Conservation (phyloP, 139 green algal genomes). For the Chlamydomonas sp. region DNA sequence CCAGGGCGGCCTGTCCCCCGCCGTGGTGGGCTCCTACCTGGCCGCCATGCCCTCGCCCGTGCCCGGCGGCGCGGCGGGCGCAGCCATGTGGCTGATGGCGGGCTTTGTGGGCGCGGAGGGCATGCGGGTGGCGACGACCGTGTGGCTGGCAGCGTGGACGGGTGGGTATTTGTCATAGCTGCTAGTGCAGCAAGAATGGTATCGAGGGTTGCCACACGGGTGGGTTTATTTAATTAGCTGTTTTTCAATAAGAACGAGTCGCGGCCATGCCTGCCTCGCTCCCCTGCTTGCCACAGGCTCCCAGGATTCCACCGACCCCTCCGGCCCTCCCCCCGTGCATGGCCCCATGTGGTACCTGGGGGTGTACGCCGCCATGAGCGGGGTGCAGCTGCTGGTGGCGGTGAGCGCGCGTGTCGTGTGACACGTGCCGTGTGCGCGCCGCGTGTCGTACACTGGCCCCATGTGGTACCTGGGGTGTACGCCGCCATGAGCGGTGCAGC, state of each 20-base stretch:
- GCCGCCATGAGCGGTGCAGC: slow-evolving; percentile 57
- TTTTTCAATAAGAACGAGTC: too few relatives aligned
- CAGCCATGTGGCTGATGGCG: slow-evolving; percentile 50
- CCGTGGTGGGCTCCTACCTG: slow-evolving; percentile 60
- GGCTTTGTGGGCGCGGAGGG: slow-evolving; percentile 61
- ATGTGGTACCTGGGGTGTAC: slow-evolving; percentile 69
- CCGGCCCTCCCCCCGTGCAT: not conserved
- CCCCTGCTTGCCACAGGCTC: too few relatives aligned
- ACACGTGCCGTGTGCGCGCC: too few relatives aligned
- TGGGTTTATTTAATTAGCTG: too few relatives aligned
- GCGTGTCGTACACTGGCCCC: too few relatives aligned
- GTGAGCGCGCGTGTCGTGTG: slow-evolving; percentile 18
- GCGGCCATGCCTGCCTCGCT: too few relatives aligned
- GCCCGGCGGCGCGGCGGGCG: not conserved
- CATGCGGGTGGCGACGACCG: slow-evolving; percentile 55
- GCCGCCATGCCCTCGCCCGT: not conserved
- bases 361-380: slow-evolving; percentile 68
- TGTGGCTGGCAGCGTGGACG: slow-evolving; percentile 78
- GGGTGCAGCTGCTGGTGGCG: slow-evolving; percentile 48
- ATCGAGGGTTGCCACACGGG: too few relatives aligned
- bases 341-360: slow-evolving; percentile 61
- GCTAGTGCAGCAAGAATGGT: too few relatives aligned
- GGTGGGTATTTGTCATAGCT: slow-evolving; percentile 9
- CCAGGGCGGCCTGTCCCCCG: slow-evolving; percentile 50
- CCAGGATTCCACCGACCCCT: too few relatives aligned